Conservation (phyloP, 306 rosid genomes). For the Quercus suber region DNA sequence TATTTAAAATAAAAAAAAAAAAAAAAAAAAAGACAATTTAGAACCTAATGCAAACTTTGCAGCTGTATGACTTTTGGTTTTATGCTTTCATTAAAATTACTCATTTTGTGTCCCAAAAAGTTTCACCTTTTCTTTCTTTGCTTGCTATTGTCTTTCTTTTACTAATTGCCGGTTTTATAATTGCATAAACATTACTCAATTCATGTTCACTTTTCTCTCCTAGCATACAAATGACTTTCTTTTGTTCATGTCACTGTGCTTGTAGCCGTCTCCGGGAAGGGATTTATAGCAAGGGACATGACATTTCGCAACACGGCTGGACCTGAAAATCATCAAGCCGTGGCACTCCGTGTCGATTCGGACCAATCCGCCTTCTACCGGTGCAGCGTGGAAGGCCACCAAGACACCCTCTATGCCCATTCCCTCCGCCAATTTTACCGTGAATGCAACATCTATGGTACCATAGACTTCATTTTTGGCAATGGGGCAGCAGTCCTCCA, state of each 20-base stretch:
- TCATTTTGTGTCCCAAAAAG: too few relatives aligned
- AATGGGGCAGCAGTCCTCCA: constrained; percentile 81
- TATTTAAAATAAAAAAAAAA: too few relatives aligned
- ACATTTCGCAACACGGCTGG: constrained; percentile 71
- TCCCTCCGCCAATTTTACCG: constrained; percentile 76
- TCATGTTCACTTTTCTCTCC: not conserved
- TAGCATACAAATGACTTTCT: not conserved
- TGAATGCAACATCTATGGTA: constrained; percentile 72
- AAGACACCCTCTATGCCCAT: constrained; percentile 85
- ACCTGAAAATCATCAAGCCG: constrained; percentile 70
- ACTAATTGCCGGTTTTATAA: too few relatives aligned
- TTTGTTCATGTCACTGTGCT: not conserved
- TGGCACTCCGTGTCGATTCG: constrained; percentile 80
- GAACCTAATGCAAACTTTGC: too few relatives aligned
- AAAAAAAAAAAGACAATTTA: too few relatives aligned
- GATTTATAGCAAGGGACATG: constrained; percentile 76
- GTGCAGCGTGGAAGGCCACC: constrained; percentile 80
- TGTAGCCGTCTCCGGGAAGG: constrained; percentile 75
- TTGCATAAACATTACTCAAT: too few relatives aligned
- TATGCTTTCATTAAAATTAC: too few relatives aligned
- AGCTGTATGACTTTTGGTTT: too few relatives aligned
- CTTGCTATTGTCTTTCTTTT: too few relatives aligned
- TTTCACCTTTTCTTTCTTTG: too few relatives aligned
- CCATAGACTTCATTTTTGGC: constrained; percentile 86
- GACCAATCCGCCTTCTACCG: constrained; percentile 82